Evolutionary conservation across 2,329 filamentous ascomycete genomes (phyloP).

Genomic region (Botrytis fragariae): DNA sequence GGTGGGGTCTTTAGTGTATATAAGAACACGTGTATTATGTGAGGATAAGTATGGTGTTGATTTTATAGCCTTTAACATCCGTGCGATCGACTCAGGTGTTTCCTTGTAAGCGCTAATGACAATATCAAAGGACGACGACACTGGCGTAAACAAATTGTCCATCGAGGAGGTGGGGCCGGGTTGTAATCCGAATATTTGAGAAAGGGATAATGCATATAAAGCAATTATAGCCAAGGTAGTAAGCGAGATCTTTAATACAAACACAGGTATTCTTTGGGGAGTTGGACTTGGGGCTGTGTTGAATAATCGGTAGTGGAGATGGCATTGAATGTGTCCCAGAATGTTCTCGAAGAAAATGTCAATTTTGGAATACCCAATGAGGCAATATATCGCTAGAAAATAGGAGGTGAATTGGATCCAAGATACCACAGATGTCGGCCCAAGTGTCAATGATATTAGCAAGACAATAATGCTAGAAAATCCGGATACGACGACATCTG

Average conservation of each 20-base stretch:
- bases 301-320: constrained; percentile 17
- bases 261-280: background rate
- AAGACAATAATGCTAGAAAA: constrained; percentile 24
- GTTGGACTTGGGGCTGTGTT: background rate
- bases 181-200: background rate
- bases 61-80: constrained; percentile 29
- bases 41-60: constrained; percentile 27
- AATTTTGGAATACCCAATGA: background rate
- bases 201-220: background rate
- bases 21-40: constrained; percentile 26
- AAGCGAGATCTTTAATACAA: background rate
- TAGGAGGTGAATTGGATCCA: constrained; percentile 28
- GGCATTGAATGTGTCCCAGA: background rate
- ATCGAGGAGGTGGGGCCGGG: constrained; percentile 19
- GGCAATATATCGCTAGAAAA: constrained; percentile 7
- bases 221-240: background rate
- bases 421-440: constrained; percentile 26
- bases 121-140: constrained; percentile 32
- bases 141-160: constrained; percentile 25
- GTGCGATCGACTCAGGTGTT: constrained; percentile 25
- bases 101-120: constrained; percentile 35
- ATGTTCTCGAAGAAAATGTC: background rate
- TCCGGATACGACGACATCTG: constrained; percentile 23
- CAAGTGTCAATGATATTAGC: constrained; percentile 23
- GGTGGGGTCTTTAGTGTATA: constrained; percentile 33